These are phyloP conservation scores for Inga leiocalycina DNA, from an alignment of 306 rosid genomes.

Conservation along the genomic window DNA sequence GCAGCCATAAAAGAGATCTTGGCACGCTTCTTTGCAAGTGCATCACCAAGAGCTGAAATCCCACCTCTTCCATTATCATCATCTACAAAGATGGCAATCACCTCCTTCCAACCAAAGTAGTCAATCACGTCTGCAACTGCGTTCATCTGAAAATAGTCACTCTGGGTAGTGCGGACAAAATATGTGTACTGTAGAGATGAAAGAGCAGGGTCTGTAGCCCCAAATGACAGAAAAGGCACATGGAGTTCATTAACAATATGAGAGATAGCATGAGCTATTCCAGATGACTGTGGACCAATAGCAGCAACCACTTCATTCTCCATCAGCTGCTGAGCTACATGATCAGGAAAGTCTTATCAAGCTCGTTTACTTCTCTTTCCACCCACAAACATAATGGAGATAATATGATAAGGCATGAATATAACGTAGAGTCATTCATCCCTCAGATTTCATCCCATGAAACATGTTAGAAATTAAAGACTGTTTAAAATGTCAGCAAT, in stretches of 20 bases:
- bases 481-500: not conserved
- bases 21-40: conserved; percentile 67
- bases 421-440: not conserved
- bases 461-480: not conserved
- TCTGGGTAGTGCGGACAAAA: conserved; percentile 78
- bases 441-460: not conserved
- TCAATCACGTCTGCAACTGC: conserved; percentile 53
- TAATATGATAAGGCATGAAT: conserved; percentile 1
- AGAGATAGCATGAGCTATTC: conserved; percentile 74
- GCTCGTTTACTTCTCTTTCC: conserved; percentile 7
- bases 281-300: conserved; percentile 86
- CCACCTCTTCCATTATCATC: conserved; percentile 88
- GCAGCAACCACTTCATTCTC: conserved; percentile 69
- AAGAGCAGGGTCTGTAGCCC: conserved; percentile 81
- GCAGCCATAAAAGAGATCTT: conserved; percentile 82
- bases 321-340: conserved; percentile 77
- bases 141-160: conserved; percentile 70
- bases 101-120: conserved; percentile 70
- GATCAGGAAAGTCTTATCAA: conserved; percentile 36
- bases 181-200: conserved; percentile 74
- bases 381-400: not conserved
- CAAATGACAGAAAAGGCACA: conserved; percentile 82
- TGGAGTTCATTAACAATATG: conserved; percentile 81
- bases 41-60: conserved; percentile 69
- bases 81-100: conserved; percentile 78